These are phyloP conservation scores for Xylariales sp. DNA, from an alignment of 2,329 filamentous ascomycete species.

Conservation along the genomic window DNA sequence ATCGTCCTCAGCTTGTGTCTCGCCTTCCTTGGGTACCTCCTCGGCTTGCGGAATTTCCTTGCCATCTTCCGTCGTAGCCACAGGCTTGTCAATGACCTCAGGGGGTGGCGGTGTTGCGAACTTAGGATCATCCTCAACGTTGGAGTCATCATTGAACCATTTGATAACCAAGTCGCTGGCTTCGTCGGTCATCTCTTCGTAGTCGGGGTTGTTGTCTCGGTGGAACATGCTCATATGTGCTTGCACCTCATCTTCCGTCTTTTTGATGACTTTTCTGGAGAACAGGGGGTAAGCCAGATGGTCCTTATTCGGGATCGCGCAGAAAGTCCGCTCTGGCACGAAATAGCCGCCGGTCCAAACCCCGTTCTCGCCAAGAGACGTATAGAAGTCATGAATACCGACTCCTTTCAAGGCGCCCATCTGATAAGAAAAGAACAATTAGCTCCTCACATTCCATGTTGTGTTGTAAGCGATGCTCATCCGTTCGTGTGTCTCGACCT, in stretches of 20 bases:
- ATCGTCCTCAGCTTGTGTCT: constrained; percentile 15
- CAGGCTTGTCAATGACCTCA: constrained; percentile 29
- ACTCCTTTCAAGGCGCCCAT: constrained; percentile 58
- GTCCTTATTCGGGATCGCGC: constrained; percentile 58
- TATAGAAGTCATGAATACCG: constrained; percentile 72
- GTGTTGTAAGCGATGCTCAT: no score
- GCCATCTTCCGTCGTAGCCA: constrained; percentile 27
- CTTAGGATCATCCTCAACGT: constrained; percentile 41
- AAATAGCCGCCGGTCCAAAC: constrained; percentile 56
- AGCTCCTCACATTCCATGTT: no score
- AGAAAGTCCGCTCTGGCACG: constrained; percentile 71
- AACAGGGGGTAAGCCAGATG: constrained; percentile 38
- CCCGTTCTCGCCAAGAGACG: constrained; percentile 67
- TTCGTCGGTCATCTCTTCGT: constrained; percentile 57
- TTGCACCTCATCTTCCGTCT: constrained; percentile 63
- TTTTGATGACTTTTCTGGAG: constrained; percentile 56
- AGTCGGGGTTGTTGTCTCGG: constrained; percentile 56
- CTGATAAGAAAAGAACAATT: no score
- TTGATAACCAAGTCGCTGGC: constrained; percentile 52
- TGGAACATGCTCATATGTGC: constrained; percentile 68
- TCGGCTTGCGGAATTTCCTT: constrained; percentile 25
- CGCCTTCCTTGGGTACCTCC: constrained; percentile 17
- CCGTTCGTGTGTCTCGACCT: no score
- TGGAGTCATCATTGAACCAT: constrained; percentile 49
- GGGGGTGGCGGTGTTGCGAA: constrained; percentile 38